Evolutionary conservation across 2,329 filamentous ascomycete species (phyloP), one percentile per base, ranked within the genome.

Genomic region (Colletotrichum somersetense): DNA sequence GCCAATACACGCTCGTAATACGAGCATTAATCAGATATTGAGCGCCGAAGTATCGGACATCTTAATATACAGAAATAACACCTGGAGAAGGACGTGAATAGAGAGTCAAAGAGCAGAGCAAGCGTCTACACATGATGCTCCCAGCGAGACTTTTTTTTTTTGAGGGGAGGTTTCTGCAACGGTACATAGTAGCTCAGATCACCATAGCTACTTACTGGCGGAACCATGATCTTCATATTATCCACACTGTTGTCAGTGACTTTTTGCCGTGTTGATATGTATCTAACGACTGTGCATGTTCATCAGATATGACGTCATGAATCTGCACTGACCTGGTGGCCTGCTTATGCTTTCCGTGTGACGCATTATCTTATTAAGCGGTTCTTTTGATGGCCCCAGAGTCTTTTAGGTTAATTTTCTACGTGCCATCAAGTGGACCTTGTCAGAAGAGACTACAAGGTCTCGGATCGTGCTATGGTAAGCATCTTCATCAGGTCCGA

Each of bases 271-370:
- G 30, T 30, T 30, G 30, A 30, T 4, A 30, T 30, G 30, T 30
- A 30, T 30, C 30, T 30, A 3, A 4, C 10, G 50, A 38, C 50
- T 44, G 16, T 42, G 38, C 16, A 20, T 52, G 44, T 16, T 20
- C 42, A 35, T 40, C 40, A 26, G 12, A 14, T 23, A 64, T 64
- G 62, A 64, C 62, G 62, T 64, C 62, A 64, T 18, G 20, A 42
- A 10, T 6, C n/a, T 55, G 38, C 38, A 64, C 50, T 64, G 62
- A 64, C 50, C 50, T 11, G 16, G 20, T 33, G 23, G 40, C 23
- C 40, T 50, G 35, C 26, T 26, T 55, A 18, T 26, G 48, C 26
- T 18, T 64, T 38, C 50, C 20, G 18, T 11, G 30, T 50, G 46
- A 44, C 35, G 14, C 2, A 35, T n/a, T 62, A 35, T 26, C n/a